These are phyloP conservation scores for Trichoderma afroharzianum DNA, from an alignment of 2,329 filamentous ascomycete genomes.

Conservation along the genomic window DNA sequence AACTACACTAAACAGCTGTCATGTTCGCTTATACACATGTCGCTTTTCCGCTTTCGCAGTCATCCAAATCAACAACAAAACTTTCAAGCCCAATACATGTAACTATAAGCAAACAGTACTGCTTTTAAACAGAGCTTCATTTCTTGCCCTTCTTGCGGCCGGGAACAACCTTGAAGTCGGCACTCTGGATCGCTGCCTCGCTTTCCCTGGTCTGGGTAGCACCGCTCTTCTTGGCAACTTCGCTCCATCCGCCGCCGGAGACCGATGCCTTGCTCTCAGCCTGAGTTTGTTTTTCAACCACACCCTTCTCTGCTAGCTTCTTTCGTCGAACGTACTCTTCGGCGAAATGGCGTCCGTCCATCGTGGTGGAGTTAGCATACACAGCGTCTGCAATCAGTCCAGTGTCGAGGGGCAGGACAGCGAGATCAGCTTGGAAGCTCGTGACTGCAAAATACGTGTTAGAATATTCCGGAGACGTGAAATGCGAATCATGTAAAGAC, in stretches of 20 bases:
- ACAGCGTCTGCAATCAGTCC: conserved; percentile 87
- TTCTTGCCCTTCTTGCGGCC: conserved; percentile 90
- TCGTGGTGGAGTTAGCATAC: conserved; percentile 79
- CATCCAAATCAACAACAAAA: not conserved
- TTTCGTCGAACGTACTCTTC: conserved; percentile 92
- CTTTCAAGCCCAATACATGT: not conserved
- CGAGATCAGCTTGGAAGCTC: conserved; percentile 72
- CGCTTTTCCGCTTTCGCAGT: not conserved
- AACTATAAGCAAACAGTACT: not conserved
- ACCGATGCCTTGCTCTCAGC: conserved; percentile 47
- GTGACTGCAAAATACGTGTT: conserved; percentile 54
- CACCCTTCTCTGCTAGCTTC: conserved; percentile 87
- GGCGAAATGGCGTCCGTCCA: conserved; percentile 89
- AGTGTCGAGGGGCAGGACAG: conserved; percentile 70
- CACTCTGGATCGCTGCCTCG: conserved; percentile 39
- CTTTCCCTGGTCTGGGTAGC: conserved; percentile 39
- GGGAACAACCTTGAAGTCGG: conserved; percentile 85
- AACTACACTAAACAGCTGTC: not conserved
- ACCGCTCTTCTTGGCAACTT: conserved; percentile 90
- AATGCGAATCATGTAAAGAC: not conserved
- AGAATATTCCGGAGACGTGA: not conserved
- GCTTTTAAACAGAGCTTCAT: conserved; percentile 35
- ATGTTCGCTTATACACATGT: not conserved
- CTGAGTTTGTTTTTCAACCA: conserved; percentile 70
- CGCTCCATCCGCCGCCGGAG: conserved; percentile 76